Evolutionary conservation across 768 basidiomycete species (phyloP), one percentile per base, ranked within the genome.

Genomic region (Cystobasidium tubakii): DNA sequence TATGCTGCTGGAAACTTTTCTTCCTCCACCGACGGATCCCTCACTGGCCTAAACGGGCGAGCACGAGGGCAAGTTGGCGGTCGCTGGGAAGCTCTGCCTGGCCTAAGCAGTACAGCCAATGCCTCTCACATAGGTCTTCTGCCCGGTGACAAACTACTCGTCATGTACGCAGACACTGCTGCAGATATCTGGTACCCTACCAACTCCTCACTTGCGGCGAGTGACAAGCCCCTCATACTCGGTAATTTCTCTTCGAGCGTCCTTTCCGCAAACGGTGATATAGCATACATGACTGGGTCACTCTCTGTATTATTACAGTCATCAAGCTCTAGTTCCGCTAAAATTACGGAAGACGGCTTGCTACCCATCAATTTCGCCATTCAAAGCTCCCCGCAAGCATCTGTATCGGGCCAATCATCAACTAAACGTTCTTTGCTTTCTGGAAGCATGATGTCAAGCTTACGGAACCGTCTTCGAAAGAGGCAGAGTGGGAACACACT

Each of bases 1-100:
- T 96, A 85, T 80, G 87, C 94, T 46, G 95, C 92, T n/a, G 96
- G 96, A 0, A 83, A 87, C 0, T 99, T 99, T 83, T 85, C 84
- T 0, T 88, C 90, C 75, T 90, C 91, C 0, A 80, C 81, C 0
- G 82, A 94, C 73, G 92, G 92, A 0, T 77, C 78, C 1, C 92
- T 97, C n/a, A 82, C 84, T 4, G 85, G 84, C 36, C 82, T 99
- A 25, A 82, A 82, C 25, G 75, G 77, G 13, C 36, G 80, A 19
- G 78, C 77, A 6, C 43, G 72, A 19, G 75, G 77, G 76, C 65
- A 76, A 44, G 76, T 75, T 54, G 55, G 70, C 21, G 33, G 62
- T 13, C 7, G 31, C 15, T 79, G 77, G 77, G 71, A 76, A 50
- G 62, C 73, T 13, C 57, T 79, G 36, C 34, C 36, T 0, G 54